Evolutionary conservation across 805 yeast species (phyloP).

Genomic region (Cyberlindnera lachancei): DNA sequence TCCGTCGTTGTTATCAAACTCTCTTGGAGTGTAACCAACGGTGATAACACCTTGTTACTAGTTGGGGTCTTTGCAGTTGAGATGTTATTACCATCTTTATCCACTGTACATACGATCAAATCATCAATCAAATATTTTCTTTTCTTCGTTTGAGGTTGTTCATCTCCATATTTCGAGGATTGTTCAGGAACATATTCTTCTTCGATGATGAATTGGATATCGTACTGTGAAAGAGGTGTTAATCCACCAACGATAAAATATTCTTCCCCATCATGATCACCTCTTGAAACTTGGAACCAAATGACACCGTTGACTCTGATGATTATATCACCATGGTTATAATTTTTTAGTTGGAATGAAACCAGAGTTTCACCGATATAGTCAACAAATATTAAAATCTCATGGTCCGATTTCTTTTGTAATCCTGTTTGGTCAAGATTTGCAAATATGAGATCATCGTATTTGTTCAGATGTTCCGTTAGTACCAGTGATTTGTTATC

Average conservation of each 20-base stretch:
- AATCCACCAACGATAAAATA: constrained; percentile 56
- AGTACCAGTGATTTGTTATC: constrained; percentile 15
- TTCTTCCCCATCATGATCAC: constrained; percentile 38
- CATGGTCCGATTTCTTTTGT: constrained; percentile 23
- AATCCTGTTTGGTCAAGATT: constrained; percentile 22
- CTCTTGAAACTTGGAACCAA: constrained; percentile 60
- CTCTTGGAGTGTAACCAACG: constrained; percentile 57
- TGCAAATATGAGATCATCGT: constrained; percentile 24
- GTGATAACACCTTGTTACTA: constrained; percentile 36
- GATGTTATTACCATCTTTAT: constrained; percentile 14
- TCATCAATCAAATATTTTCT: constrained; percentile 31
- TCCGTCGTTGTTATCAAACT: constrained; percentile 59
- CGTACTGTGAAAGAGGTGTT: constrained; percentile 58
- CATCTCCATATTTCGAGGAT: too few species aligned
- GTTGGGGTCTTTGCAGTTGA: constrained; percentile 27
- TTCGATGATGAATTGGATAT: constrained; percentile 38
- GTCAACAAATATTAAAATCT: constrained; percentile 35
- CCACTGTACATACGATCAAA: constrained; percentile 31
- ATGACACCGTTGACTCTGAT: constrained; percentile 56
- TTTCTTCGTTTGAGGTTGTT: constrained; percentile 16
- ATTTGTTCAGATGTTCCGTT: constrained; percentile 17
- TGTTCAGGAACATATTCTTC: too few species aligned
- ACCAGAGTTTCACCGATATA: constrained; percentile 46
- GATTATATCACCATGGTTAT: constrained; percentile 33
- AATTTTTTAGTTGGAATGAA: constrained; percentile 42